Evolutionary conservation across 2,329 filamentous ascomycete species (phyloP).

Genomic region (Ophiocordyceps australis): DNA sequence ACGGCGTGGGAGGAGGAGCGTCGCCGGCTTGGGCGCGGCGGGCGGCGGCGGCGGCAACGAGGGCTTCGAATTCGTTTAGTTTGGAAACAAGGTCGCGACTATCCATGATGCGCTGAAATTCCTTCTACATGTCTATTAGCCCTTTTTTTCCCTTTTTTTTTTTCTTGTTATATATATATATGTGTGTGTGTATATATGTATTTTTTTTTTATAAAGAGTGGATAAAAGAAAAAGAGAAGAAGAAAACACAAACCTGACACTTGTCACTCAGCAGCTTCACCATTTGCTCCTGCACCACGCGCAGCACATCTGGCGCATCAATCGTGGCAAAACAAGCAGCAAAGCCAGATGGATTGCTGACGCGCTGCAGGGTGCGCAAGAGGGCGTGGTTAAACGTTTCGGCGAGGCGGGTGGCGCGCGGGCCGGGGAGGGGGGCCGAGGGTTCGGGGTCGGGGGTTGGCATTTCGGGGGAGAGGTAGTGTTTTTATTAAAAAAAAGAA

Average conservation of each 20-base stretch:
- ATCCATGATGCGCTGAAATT: constrained; percentile 36
- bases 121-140: constrained; percentile 17
- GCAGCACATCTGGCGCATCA: constrained; percentile 30
- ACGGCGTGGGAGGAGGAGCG: constrained; percentile 23
- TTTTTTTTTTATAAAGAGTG: no score
- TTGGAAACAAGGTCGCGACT: constrained; percentile 33
- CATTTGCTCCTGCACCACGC: constrained; percentile 38
- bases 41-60: constrained; percentile 30
- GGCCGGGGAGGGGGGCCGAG: constrained; percentile 29
- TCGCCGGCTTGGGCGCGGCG: constrained; percentile 7
- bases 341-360: constrained; percentile 37
- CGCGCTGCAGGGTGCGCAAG: constrained; percentile 31
- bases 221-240: no score
- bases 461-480: no score
- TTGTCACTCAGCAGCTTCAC: constrained; percentile 33
- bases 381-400: constrained; percentile 34
- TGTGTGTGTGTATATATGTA: no score
- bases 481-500: no score
- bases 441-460: constrained; percentile 18
- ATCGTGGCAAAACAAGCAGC: constrained; percentile 43
- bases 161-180: no score
- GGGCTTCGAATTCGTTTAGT: constrained; percentile 39
- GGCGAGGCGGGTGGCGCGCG: constrained; percentile 35
- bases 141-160: not conserved
- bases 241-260: constrained; percentile 23